A percentile compares a stretch with the other conserved stretches of the same genome.
phyloP scores from a whole-genome alignment of 352 stramenopile genomes.

The Poterioochromonas sp. region DNA sequence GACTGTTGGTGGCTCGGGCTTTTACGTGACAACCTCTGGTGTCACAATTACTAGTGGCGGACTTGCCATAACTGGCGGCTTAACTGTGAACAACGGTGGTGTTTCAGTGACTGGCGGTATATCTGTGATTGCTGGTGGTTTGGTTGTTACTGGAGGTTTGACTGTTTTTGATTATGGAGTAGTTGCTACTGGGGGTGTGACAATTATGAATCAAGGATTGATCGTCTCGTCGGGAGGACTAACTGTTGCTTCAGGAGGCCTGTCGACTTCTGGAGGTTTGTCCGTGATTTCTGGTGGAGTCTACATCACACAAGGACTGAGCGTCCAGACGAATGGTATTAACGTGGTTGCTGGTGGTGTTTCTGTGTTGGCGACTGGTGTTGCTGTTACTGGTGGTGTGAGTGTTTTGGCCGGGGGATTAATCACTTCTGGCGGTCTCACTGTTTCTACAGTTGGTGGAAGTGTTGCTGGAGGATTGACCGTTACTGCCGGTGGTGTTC shows the following conservation, averaged over 20 bases:
- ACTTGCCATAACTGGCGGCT: slow-evolving; percentile 9
- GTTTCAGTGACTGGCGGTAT: slow-evolving; percentile 10
- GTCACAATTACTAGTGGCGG: background rate
- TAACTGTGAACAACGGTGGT: slow-evolving; percentile 12
- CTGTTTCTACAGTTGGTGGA: background rate
- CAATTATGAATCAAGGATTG: slow-evolving; percentile 8
- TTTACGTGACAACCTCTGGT: background rate
- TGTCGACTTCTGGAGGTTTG: background rate
- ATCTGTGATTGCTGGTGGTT: slow-evolving; percentile 1
- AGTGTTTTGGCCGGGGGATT: background rate
- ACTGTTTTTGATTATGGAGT: background rate
- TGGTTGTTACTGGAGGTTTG: background rate
- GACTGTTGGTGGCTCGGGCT: background rate
- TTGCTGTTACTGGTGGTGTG: background rate
- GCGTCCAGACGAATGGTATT: slow-evolving; percentile 1
- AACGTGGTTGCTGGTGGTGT: background rate
- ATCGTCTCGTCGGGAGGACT: slow-evolving; percentile 8
- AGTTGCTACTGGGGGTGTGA: slow-evolving; percentile 1
- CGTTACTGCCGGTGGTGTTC: background rate
- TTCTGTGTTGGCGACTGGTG: background rate
- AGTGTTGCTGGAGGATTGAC: background rate
- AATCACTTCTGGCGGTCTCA: background rate
- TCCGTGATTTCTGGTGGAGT: background rate
- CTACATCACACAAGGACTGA: background rate
- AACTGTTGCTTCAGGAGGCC: background rate